These are phyloP conservation scores for Pseudozyma tsukubaensis DNA, from an alignment of 1,284 basidiomycete species.

Conservation along the genomic window DNA sequence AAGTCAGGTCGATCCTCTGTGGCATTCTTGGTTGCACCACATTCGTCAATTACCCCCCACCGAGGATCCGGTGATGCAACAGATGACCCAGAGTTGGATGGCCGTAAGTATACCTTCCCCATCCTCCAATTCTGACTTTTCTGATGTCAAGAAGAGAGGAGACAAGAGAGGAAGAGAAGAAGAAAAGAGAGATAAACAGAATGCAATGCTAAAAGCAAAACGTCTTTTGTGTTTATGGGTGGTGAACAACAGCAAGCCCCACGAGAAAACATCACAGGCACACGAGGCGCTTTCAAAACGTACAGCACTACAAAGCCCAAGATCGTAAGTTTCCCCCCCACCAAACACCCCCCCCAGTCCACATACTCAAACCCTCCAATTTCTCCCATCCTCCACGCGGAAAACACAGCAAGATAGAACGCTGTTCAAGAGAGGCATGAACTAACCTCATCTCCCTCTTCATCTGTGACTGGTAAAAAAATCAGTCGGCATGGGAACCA, in stretches of 20 bases:
- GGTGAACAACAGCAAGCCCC: slow-evolving; percentile 33
- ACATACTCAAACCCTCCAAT: too few species aligned
- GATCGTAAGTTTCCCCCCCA: too few species aligned
- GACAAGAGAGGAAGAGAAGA: background rate
- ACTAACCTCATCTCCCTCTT: background rate
- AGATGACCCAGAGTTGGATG: slow-evolving; percentile 59
- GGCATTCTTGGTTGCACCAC: slow-evolving; percentile 67
- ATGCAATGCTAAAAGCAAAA: background rate
- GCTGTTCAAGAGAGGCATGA: background rate
- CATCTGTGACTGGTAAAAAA: too few species aligned
- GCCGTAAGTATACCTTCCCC: slow-evolving; percentile 34
- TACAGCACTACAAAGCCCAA: slow-evolving; percentile 64
- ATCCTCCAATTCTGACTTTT: background rate
- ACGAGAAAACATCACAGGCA: slow-evolving; percentile 64
- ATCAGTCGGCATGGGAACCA: slow-evolving; percentile 64
- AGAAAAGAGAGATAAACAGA: background rate
- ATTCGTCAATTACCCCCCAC: slow-evolving; percentile 60
- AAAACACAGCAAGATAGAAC: too few species aligned
- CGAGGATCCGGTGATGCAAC: slow-evolving; percentile 47
- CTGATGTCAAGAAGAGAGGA: background rate
- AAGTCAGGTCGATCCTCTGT: slow-evolving; percentile 63
- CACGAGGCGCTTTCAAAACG: slow-evolving; percentile 63
- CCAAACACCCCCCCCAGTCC: too few species aligned
- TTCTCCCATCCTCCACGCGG: too few species aligned
- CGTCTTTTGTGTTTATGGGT: background rate